Base-by-base conservation (phyloP, 176 grass and related monocot species). In the Cymbopogon citratus region DNA sequence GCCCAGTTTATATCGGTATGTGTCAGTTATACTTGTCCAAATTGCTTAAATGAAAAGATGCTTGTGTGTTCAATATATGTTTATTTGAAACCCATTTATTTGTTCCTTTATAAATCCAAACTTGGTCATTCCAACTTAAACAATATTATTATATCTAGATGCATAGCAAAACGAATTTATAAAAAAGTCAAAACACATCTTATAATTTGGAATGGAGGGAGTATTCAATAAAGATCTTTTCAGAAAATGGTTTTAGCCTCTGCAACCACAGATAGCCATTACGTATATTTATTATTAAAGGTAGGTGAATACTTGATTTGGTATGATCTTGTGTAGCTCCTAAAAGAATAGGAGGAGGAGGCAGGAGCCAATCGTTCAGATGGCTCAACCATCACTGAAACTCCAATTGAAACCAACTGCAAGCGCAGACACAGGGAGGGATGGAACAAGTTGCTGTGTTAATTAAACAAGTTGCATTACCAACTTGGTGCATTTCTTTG, bases 351-450 rank as follows among this genome's bases (percentile, higher is more conserved):
- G 23, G 27, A 34, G 2, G 18, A n/a, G 21, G 54, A 59, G 21
- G 54, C 44, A 51, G 5, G 18, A 27, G 2, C 77, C 77, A 79
- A 24, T 35, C 35, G 12, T 3, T 46, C 7, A 16, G 26, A 21
- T 21, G 44, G 26, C 43, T 49, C 16, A 33, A 4, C 1, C 68
- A 4, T 69, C 77, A 13, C 82, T 80, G 13, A 88, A 89, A 65
- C 87, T 85, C 46, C 14, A 49, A 14, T 49, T 49, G 46, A 49
- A 49, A 49, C 46, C 45, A 48, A 48, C 45, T 48, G 45, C 45
- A 48, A 16, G 45, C 16, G 45, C 45, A 48, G 45, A 5, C 4
- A 49, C 46, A 49, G 15, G 0, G 46, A 49, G 4, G 46, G 46
- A 5, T 49, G 23, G 8, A 63, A 29, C 56, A 63, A 29, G 43